phyloP scores from a whole-genome alignment of 371 early-diverging fungal species.

The Apophysomyces elegans region DNA sequence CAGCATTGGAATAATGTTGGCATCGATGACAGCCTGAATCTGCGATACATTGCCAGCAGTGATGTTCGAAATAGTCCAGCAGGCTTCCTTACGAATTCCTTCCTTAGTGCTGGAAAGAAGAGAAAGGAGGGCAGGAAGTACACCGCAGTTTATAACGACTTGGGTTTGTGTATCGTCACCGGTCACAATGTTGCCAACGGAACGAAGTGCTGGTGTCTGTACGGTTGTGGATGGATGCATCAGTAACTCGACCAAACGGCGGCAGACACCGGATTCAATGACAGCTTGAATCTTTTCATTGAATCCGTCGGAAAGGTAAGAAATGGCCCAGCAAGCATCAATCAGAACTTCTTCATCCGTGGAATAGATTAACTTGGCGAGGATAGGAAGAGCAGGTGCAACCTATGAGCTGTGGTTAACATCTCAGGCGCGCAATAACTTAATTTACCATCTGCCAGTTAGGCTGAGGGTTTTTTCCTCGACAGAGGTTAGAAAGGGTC shows the following conservation, averaged over 20 bases:
- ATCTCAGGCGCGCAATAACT: neutral
- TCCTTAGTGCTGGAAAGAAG: conserved; percentile 90
- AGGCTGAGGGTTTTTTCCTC: conserved; percentile 98
- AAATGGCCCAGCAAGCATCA: conserved; percentile 99
- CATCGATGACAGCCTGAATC: conserved; percentile 95
- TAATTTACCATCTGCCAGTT: conserved; percentile 79
- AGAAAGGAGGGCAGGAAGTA: conserved; percentile 79
- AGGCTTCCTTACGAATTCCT: conserved; percentile 98
- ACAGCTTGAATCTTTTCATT: conserved; percentile 97
- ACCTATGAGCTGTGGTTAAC: conserved; percentile 49
- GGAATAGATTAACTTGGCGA: conserved; percentile 88
- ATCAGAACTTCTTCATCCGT: conserved; percentile 96
- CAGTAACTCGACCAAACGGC: conserved; percentile 92
- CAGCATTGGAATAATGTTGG: conserved; percentile 92
- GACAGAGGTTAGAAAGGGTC: conserved; percentile 99
- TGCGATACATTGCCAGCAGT: conserved; percentile 99
- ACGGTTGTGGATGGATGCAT: conserved; percentile 85
- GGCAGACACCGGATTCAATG: conserved; percentile 93
- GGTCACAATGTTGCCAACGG: conserved; percentile 99
- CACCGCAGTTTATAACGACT: conserved; percentile 91
- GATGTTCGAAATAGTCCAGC: conserved; percentile 99
- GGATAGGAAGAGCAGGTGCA: conserved; percentile 83
- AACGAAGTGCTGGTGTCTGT: conserved; percentile 97
- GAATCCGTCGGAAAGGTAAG: conserved; percentile 96
- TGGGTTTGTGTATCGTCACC: conserved; percentile 99